phyloP scores from a whole-genome alignment of 305 asterid genomes.

The Fraxinus albicans region DNA sequence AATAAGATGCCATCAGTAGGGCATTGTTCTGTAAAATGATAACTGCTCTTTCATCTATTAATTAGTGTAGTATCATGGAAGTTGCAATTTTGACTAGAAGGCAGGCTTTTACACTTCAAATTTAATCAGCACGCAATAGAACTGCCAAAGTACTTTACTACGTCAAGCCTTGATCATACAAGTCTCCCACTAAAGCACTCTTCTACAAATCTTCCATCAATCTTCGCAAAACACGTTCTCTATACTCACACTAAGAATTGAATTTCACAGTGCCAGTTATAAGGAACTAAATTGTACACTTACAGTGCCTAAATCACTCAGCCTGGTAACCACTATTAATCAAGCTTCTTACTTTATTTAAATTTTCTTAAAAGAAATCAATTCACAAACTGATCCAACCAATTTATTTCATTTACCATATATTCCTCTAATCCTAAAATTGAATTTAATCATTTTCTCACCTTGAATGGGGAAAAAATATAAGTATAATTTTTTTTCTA shows the following conservation, averaged over 20 bases:
- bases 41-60: not conserved
- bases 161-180: not conserved
- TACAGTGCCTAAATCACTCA: not conserved
- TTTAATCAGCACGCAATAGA: not conserved
- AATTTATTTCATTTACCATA: not conserved
- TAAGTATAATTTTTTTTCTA: not conserved
- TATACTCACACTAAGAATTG: not conserved
- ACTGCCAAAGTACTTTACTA: not conserved
- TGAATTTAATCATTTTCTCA: not conserved
- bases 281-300: not conserved
- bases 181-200: not conserved
- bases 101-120: not conserved
- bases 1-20: not conserved
- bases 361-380: not conserved
- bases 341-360: not conserved
- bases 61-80: not conserved
- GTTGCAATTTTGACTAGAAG: not conserved
- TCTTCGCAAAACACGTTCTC: not conserved
- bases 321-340: not conserved
- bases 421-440: not conserved
- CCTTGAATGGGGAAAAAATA: not conserved
- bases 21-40: not conserved
- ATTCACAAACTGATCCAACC: not conserved
- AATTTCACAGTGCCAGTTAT: not conserved
- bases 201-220: not conserved